Base-by-base conservation (phyloP, 495 filamentous ascomycete genomes). In the Glarea lozoyensis region DNA sequence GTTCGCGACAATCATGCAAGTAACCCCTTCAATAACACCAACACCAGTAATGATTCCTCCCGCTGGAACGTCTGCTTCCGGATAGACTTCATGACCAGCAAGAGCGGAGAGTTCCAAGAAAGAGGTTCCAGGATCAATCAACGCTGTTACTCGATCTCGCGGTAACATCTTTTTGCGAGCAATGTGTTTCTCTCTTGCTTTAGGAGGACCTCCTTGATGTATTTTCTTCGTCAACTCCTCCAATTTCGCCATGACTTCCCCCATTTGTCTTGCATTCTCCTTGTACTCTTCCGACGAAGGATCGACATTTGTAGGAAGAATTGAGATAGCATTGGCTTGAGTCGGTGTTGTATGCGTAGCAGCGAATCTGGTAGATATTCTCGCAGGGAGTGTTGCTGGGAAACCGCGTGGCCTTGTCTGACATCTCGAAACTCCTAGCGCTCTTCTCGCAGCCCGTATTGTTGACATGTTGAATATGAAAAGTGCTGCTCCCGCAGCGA, bases 41-140 rank as follows among this genome's bases (percentile, higher is more conserved):
- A 97, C 79, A 0, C 92, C 92, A 0, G 92, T 93, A 36, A 98
- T 87, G 44, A 98, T 93, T 1, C 88, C 92, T 10, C 84, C 93
- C 2, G 86, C 83, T 0, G 81, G 82, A 0, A 88, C 80, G n/a
- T 88, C 83, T 44, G 92, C 89, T 21, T 80, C 85, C 0, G 78
- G 78, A 57, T 97, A 98, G 37, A 97, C 63, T 42, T 83, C 79
- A 57, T 96, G 77, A 19, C 85, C 92, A 1, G 92, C 92, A 35
- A 97, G 66, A 9, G 86, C 72, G 4, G 86, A 94, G 4, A 98
- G 71, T 61, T 98, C 92, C 40, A 98, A 67, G 60, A 98, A 98
- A 1, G 85, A 81, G 0, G 84, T 89, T 27, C 89, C 88, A 0
- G 85, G 81, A 57, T 98, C 92, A 42, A 96, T 76, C 41, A 98